Base-by-base conservation (phyloP, 768 basidiomycete species). In the Cyathus striatus region DNA sequence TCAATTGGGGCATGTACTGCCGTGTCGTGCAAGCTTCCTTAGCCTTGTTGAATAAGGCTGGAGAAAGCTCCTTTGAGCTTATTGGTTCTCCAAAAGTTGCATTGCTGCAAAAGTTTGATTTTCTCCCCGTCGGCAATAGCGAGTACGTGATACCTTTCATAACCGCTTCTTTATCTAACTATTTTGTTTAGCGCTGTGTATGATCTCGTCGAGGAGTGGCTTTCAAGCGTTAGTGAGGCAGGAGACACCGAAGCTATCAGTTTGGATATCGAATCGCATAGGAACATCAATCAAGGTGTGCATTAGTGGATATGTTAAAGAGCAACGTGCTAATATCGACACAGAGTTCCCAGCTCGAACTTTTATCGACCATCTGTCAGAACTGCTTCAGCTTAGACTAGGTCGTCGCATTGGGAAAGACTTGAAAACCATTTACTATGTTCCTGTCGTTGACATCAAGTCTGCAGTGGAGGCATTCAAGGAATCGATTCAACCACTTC, bases 1-100 rank as follows among this genome's bases (percentile, higher is more conserved):
- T 79, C 50, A 64, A 80, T 46, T 85, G 83, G 82, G 56, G 54
- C 25, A 59, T 81, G 20, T 78, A 76, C 45, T 65, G 61, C 23
- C 64, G 65, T 40, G 47, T 79, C 6, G 49, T 81, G 0, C 66
- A 73, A 44, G 59, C 59, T 9, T 61, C 64, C 4, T 50, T 74
- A 13, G 51, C 45, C 1, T 49, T 79, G 9, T 54, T 81, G 25
- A 75, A 73, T 48, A 57, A 50, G 20, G 55, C 68, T 21, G 50
- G 64, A 35, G 43, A 50, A 34, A 50, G 58, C 37, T 51, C 66
- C 40, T 46, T 50, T 10, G 40, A 49, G 9, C 50, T 76, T 4
- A 43, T 71, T n/a, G 52, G 52, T 1, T 44, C 56, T 17, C 12
- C 14, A 12, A 24, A 65, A 21, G 58, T 61, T 43, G 65, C 73